Base-by-base conservation (phyloP, 331 rosid genomes). In the Cydonia oblonga region DNA sequence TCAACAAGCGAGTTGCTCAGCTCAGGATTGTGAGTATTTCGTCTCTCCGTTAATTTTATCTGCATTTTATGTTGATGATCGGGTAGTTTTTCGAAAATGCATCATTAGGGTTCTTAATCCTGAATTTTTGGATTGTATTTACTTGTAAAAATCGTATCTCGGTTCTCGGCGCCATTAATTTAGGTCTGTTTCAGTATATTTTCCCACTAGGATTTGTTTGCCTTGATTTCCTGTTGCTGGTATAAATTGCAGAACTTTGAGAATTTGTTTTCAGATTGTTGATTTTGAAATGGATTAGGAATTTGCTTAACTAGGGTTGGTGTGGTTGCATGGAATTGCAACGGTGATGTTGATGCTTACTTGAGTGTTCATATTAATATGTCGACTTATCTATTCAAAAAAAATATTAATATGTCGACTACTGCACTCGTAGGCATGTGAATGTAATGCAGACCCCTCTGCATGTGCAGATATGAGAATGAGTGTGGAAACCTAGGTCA, bases 1-100 rank as follows among this genome's bases (percentile, higher is more conserved):
- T 86, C 85, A 89, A 81, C 53, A 93, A 87, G 87, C 84, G 80
- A 76, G 83, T 93, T 78, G 85, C 91, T 49, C 76, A 82, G 73
- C 92, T 87, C 46, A 85, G 78, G 80, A 85, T 83, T 25, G 97
- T 90, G 9, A 81, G 86, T 74, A 3, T 63, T 63, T 75, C 57
- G 26, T 26, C 38, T 20, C 14, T 33, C 18, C 4, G 13, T 66
- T 19, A 26, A 2, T 24, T 28, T 78, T 30, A 5, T 25, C 11
- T 20, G 32, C 0, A 8, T 2, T 30, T 49, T 7, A 15, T 11
- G 9, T 14, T 30, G 49, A 22, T 72, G 8, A 11, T 72, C 20
- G 61, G 42, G 1, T n/a, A 2, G 24, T 8, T 14, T 23, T 42
- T 6, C 46, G 29, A 3, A 40, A 59, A 12, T 54, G 23, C 25